Base-by-base conservation (phyloP, 805 yeast species). In the Candida khao-thaluensis region DNA sequence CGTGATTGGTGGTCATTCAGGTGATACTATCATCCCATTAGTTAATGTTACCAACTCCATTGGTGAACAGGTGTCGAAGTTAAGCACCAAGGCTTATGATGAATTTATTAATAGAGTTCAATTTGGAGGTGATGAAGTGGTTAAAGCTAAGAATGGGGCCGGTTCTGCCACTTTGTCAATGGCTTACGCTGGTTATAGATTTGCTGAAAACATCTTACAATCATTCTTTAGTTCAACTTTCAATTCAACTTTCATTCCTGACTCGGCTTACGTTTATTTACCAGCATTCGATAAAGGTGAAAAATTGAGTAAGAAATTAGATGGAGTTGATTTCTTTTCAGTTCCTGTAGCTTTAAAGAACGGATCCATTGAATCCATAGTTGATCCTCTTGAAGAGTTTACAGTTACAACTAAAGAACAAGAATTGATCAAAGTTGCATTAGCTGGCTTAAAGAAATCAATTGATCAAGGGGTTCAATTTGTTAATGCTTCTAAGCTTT, bases 161-260 rank as follows among this genome's bases (percentile, higher is more conserved):
- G 97, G 97, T 28, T 86, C 96, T 35, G 97, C 97, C 41, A 90
- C 98, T 25, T 74, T 90, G 50, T 85, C 95, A 21, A 91, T 90
- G 97, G 97, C 97, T 7, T 84, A 81, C 54, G 96, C 96, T 24
- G 96, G 95, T 24, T 86, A 77, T 71, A 76, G 82, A 51, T 84
- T 88, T 60, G 85, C 89, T 21, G 81, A 77, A 47, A 57, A 71
- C 51, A 63, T 69, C 42, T 57, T 69, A 51, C 55, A 55, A 47
- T 69, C 73, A 2, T 44, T 29, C 26, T 43, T 54, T 34, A 37
- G 48, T 4, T 52, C 57, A 23, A 41, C 45, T 34, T 41, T 33
- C 30, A 45, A 48, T 27, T 48, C 59, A 4, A 25, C 49, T 12
- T 38, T 20, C 14, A 40, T 66, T 12, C 70, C 75, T 4, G 80